Evolutionary conservation across 345 rosid genomes (phyloP).

Genomic region (Rubroshorea leprosula): DNA sequence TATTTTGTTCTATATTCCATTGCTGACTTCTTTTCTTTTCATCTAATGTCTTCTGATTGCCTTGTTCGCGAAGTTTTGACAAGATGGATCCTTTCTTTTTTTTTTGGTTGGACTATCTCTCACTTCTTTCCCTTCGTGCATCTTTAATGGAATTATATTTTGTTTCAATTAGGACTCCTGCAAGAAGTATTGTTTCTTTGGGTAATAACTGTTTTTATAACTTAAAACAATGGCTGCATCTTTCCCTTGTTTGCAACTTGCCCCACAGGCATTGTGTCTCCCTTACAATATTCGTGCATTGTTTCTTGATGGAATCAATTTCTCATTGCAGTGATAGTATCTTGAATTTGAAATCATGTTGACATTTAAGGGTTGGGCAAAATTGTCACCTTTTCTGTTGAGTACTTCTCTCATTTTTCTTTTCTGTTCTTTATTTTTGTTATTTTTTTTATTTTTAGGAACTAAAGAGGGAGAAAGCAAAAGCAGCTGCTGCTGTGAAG

Average conservation of each 20-base stretch:
- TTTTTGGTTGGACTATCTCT: too few relatives aligned
- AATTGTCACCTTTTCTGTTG: neutral
- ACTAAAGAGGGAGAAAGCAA: constrained; percentile 81
- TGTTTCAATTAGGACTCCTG: neutral
- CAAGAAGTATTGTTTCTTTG: neutral
- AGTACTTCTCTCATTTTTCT: neutral
- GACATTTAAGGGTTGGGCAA: neutral
- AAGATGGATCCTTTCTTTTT: neutral
- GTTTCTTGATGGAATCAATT: too few relatives aligned
- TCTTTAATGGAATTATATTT: neutral
- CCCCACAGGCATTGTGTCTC: too few relatives aligned
- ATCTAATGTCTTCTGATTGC: neutral
- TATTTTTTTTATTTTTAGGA: constrained; percentile 46
- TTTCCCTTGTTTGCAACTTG: too few relatives aligned
- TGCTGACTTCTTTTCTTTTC: neutral
- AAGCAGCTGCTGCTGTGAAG: constrained; percentile 79
- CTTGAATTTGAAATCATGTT: neutral
- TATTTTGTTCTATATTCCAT: neutral
- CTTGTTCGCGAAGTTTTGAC: neutral
- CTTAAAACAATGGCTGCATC: too few relatives aligned
- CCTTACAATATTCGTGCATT: too few relatives aligned
- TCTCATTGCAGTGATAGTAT: neutral
- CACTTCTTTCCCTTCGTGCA: neutral
- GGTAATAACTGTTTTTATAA: too few relatives aligned
- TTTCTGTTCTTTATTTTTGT: constrained; percentile 10